These are phyloP conservation scores for Trametes elegans DNA, from an alignment of 768 basidiomycete genomes.

Conservation along the genomic window DNA sequence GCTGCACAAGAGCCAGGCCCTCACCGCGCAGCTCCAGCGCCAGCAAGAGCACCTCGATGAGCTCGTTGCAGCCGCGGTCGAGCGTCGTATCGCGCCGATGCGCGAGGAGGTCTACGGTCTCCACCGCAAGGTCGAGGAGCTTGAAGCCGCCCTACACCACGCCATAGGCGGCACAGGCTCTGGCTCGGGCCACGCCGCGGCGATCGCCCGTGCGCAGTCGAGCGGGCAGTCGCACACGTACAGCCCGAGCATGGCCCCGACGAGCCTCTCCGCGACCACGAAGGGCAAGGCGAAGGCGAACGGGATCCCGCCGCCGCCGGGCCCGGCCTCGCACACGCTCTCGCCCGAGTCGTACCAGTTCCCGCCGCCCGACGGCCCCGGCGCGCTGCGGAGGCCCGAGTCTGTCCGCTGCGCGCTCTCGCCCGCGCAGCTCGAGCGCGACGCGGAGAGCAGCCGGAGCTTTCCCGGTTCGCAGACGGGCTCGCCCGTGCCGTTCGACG, in stretches of 20 bases:
- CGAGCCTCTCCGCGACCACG: slow-evolving; percentile 4
- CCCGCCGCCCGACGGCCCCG: slow-evolving; percentile 19
- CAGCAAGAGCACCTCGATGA: slow-evolving; percentile 65
- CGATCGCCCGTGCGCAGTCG: neutral
- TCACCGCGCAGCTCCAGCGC: slow-evolving; percentile 59
- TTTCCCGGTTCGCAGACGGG: slow-evolving; percentile 39
- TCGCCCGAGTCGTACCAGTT: slow-evolving; percentile 26
- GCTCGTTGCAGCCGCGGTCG: slow-evolving; percentile 57
- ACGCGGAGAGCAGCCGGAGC: slow-evolving; percentile 38
- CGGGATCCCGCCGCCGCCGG: slow-evolving; percentile 14
- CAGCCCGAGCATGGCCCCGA: slow-evolving; percentile 22
- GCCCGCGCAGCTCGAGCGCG: slow-evolving; percentile 27
- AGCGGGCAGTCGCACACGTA: slow-evolving; percentile 12
- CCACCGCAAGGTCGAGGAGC: slow-evolving; percentile 62
- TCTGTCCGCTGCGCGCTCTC: slow-evolving; percentile 31
- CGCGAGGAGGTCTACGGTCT: slow-evolving; percentile 60
- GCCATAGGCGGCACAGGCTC: neutral
- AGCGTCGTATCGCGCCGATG: slow-evolving; percentile 56
- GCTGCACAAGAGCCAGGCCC: slow-evolving; percentile 57
- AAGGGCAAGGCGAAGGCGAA: slow-evolving; percentile 26
- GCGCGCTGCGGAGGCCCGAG: slow-evolving; percentile 18
- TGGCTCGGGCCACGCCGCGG: neutral
- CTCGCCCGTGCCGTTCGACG: slow-evolving; percentile 50
- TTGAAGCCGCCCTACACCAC: slow-evolving; percentile 49
- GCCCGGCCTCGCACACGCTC: no score